These are phyloP conservation scores for Tetracladium setigerum DNA, from an alignment of 495 filamentous ascomycete species.

Conservation along the genomic window DNA sequence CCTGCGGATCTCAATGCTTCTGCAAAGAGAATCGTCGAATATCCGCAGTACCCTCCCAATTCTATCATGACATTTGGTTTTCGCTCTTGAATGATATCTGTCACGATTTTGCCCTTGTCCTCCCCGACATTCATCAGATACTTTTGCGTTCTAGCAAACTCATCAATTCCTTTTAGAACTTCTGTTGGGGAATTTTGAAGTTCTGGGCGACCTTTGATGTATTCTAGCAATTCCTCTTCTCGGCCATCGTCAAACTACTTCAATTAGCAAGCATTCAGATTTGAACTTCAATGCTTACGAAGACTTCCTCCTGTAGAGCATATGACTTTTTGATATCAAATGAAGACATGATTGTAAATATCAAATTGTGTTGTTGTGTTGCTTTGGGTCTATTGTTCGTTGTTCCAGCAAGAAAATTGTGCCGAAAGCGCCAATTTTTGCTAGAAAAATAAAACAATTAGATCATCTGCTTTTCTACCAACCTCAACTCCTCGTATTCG, in stretches of 20 bases:
- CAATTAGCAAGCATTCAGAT: constrained; percentile 5
- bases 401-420: too few species aligned
- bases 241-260: constrained; percentile 57
- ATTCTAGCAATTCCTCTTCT: constrained; percentile 66
- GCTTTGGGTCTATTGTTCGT: too few species aligned
- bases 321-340: constrained; percentile 36
- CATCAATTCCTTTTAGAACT: constrained; percentile 64
- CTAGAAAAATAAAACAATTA: too few species aligned
- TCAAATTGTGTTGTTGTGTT: too few species aligned
- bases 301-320: constrained; percentile 31
- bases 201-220: constrained; percentile 51
- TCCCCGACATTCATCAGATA: constrained; percentile 77
- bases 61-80: constrained; percentile 69
- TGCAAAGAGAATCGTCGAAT: constrained; percentile 67
- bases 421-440: too few species aligned
- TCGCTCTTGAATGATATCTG: constrained; percentile 51
- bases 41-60: constrained; percentile 76
- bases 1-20: constrained; percentile 50
- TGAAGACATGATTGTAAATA: too few species aligned
- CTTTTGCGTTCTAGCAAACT: constrained; percentile 53
- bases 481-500: too few species aligned
- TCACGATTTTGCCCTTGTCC: constrained; percentile 61
- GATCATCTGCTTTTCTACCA: too few species aligned
- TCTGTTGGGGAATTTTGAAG: constrained; percentile 55
- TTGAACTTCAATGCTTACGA: not conserved